Percentiles rank a stretch among this genome's conserved stretches.
These are phyloP conservation scores for Prosopis cineraria DNA, from an alignment of 306 rosid species.

Conservation along the genomic window DNA sequence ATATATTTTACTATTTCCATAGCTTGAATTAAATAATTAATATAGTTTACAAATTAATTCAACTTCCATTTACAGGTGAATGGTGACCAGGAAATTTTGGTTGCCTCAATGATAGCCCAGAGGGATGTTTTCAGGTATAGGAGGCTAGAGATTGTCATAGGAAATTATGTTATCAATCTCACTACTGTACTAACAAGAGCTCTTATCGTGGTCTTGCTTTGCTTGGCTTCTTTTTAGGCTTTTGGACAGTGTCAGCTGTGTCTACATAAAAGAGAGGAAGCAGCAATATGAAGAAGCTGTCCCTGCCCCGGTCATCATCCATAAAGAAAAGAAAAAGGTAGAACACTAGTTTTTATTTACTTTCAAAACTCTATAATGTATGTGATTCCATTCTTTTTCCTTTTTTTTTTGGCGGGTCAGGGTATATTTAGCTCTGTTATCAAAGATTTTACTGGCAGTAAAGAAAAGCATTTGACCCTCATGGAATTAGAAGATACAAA, in stretches of 20 bases:
- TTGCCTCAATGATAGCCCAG: constrained; percentile 58
- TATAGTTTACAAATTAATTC: constrained; percentile 20
- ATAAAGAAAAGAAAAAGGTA: constrained; percentile 88
- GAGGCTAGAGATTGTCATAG: constrained; percentile 13
- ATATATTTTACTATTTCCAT: constrained; percentile 14
- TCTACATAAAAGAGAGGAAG: constrained; percentile 58
- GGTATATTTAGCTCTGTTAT: constrained; percentile 78
- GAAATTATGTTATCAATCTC: constrained; percentile 11
- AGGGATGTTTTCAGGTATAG: constrained; percentile 68
- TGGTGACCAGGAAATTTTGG: constrained; percentile 70
- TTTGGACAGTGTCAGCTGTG: constrained; percentile 55
- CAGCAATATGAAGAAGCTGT: constrained; percentile 48
- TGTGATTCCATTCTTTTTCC: background rate
- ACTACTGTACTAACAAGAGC: constrained; percentile 4
- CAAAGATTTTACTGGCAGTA: constrained; percentile 78
- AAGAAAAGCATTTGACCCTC: constrained; percentile 57
- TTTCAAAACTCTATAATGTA: background rate
- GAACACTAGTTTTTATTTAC: constrained; percentile 1
- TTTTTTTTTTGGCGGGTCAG: constrained; percentile 37
- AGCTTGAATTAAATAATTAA: background rate
- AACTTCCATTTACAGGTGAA: constrained; percentile 58
- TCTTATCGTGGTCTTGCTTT: constrained; percentile 18
- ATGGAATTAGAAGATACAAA: constrained; percentile 58
- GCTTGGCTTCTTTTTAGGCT: constrained; percentile 48
- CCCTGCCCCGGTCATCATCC: constrained; percentile 30